phyloP scores from a whole-genome alignment of 139 green algal genomes.

The Micractinium sp. region DNA sequence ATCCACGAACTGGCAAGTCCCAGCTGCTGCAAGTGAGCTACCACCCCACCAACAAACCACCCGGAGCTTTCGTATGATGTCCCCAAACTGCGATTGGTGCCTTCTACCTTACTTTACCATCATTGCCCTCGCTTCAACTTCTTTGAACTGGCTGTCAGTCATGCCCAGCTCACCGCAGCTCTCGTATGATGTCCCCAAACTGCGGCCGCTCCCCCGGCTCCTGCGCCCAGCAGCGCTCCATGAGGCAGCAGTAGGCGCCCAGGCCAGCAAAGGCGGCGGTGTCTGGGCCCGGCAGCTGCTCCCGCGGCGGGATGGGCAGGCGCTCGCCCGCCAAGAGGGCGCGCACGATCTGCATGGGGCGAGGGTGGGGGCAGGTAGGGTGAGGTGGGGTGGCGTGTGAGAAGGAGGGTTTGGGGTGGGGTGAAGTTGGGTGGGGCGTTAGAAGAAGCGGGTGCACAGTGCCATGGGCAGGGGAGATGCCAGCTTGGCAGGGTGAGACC shows the following conservation, averaged over 20 bases:
- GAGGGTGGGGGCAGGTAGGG: too few species aligned
- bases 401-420: not conserved
- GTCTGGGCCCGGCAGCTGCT: not conserved
- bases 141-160: too few species aligned
- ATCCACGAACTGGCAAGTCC: too few species aligned
- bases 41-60: not conserved
- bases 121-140: not conserved
- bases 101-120: not conserved
- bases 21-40: too few species aligned
- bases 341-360: conserved; percentile 11
- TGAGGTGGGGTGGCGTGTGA: not conserved
- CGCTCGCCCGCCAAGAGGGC: not conserved
- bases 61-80: not conserved
- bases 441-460: not conserved
- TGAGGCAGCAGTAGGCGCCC: conserved; percentile 8
- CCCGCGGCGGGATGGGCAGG: not conserved
- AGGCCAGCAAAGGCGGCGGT: not conserved
- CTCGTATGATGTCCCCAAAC: not conserved
- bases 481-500: too few species aligned
- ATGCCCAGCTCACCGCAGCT: not conserved
- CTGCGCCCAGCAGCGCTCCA: conserved; percentile 27
- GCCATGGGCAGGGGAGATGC: not conserved
- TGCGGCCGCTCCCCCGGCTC: not conserved
- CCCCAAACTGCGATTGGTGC: not conserved
- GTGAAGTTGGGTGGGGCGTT: not conserved